A percentile compares a stretch with the other conserved stretches of the same genome.
phyloP scores from a whole-genome alignment of 169 alveolate species.

The Babesia microti region DNA sequence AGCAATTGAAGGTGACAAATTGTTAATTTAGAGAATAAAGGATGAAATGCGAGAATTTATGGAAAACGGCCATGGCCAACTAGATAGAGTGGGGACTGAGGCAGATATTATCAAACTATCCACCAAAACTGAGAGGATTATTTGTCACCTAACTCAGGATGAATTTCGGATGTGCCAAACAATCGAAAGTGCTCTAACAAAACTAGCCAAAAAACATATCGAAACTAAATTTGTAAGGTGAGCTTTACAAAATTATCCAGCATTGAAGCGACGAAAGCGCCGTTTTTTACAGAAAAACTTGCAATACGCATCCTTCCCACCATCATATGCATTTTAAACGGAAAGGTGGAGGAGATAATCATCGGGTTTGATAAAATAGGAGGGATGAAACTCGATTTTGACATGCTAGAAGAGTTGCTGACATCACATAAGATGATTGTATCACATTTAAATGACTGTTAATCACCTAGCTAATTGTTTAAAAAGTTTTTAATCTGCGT shows the following conservation, averaged over 20 bases:
- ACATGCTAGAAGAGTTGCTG: too few relatives aligned
- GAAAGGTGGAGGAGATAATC: conserved; percentile 16
- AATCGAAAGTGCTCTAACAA: conserved; percentile 15
- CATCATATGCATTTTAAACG: conserved; percentile 21
- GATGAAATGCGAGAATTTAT: conserved; percentile 18
- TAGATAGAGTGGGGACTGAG: conserved; percentile 29
- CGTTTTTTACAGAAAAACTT: conserved; percentile 36
- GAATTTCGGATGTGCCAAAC: conserved; percentile 35
- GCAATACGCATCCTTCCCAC: conserved; percentile 38
- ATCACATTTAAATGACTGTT: too few relatives aligned
- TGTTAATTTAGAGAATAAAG: conserved; percentile 5
- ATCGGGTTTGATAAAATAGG: conserved; percentile 39
- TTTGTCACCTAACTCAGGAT: conserved; percentile 41
- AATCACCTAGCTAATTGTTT: too few relatives aligned
- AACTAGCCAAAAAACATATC: conserved; percentile 23
- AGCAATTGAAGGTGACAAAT: not conserved
- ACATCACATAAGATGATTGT: too few relatives aligned
- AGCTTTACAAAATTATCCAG: conserved; percentile 13
- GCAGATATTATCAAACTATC: conserved; percentile 32
- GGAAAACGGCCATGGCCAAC: conserved; percentile 30
- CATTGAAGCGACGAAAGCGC: conserved; percentile 30
- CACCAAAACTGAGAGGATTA: conserved; percentile 25
- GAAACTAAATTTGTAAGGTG: conserved; percentile 42
- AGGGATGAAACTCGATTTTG: too few relatives aligned
- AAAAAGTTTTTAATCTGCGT: too few relatives aligned